A percentile compares a stretch with the other conserved stretches of the same genome.
Conservation (phyloP, 805 yeast species). For the Barnettozyma salicaria region DNA sequence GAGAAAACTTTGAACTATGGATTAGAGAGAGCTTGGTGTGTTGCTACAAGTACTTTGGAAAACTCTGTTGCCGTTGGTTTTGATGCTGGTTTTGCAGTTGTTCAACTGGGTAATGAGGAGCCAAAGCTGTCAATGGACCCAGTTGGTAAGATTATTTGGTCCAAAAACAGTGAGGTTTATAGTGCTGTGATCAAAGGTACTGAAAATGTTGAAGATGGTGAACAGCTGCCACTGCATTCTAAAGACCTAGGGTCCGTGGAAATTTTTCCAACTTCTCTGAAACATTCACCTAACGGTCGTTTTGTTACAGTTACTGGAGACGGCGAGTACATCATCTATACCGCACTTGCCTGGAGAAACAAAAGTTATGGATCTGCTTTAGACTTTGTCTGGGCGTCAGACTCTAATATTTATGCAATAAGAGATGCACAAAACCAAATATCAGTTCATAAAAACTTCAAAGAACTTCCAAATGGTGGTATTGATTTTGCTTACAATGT, state of each 20-base stretch:
- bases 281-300: constrained; percentile 96
- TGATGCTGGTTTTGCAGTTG: constrained; percentile 87
- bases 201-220: constrained; percentile 74
- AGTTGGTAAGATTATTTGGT: constrained; percentile 86
- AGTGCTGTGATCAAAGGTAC: constrained; percentile 71
- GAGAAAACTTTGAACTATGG: constrained; percentile 90
- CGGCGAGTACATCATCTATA: constrained; percentile 93
- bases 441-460: constrained; percentile 76
- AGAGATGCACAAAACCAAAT: constrained; percentile 63
- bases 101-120: constrained; percentile 88
- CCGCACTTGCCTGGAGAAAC: constrained; percentile 97
- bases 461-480: constrained; percentile 59
- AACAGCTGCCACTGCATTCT: constrained; percentile 63
- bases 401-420: constrained; percentile 80
- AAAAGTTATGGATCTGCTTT: constrained; percentile 85
- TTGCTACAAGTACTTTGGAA: constrained; percentile 61
- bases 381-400: constrained; percentile 94
- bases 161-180: constrained; percentile 79
- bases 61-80: constrained; percentile 87
- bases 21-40: constrained; percentile 96
- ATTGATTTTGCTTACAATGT: constrained; percentile 66
- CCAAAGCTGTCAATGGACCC: constrained; percentile 93
- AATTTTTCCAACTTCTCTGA: constrained; percentile 79
- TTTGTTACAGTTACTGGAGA: constrained; percentile 97
- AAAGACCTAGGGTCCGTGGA: constrained; percentile 95